Evolutionary conservation across 2,329 filamentous ascomycete genomes (phyloP).

Genomic region (Aspergillus sergii): DNA sequence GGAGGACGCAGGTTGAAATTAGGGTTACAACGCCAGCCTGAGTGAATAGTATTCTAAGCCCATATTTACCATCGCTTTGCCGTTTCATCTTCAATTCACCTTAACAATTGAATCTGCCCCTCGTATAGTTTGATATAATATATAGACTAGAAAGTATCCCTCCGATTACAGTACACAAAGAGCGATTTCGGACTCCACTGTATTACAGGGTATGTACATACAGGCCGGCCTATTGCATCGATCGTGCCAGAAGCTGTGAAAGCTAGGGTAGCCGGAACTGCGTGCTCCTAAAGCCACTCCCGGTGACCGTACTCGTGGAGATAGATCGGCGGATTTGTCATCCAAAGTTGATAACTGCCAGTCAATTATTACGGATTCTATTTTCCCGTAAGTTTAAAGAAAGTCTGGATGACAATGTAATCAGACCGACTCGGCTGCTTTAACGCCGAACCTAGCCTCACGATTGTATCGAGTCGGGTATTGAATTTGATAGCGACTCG

Average conservation of each 20-base stretch:
- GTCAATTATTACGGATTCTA: slow-evolving; percentile 35
- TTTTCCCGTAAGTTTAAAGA: slow-evolving; percentile 33
- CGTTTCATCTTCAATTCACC: background rate
- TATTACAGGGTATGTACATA: slow-evolving; percentile 7
- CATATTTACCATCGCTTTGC: background rate
- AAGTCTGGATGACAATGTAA: slow-evolving; percentile 19
- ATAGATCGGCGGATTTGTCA: slow-evolving; percentile 41
- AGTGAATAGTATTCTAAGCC: background rate
- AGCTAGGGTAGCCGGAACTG: slow-evolving; percentile 7
- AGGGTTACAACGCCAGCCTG: background rate
- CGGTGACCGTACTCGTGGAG: slow-evolving; percentile 37
- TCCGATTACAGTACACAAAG: slow-evolving; percentile 1
- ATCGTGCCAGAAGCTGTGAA: slow-evolving; percentile 20
- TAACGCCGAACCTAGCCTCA: slow-evolving; percentile 23
- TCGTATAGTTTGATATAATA: background rate
- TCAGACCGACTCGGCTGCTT: slow-evolving; percentile 22
- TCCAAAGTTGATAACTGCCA: slow-evolving; percentile 12
- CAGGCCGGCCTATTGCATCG: slow-evolving; percentile 3
- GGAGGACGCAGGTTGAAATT: background rate
- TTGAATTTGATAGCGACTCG: background rate
- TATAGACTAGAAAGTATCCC: background rate
- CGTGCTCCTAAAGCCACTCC: slow-evolving; percentile 18
- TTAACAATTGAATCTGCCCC: background rate
- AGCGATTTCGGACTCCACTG: slow-evolving; percentile 19
- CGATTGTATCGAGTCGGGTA: background rate